phyloP scores from a whole-genome alignment of 805 yeast genomes.

The Kuraishia hungarica region DNA sequence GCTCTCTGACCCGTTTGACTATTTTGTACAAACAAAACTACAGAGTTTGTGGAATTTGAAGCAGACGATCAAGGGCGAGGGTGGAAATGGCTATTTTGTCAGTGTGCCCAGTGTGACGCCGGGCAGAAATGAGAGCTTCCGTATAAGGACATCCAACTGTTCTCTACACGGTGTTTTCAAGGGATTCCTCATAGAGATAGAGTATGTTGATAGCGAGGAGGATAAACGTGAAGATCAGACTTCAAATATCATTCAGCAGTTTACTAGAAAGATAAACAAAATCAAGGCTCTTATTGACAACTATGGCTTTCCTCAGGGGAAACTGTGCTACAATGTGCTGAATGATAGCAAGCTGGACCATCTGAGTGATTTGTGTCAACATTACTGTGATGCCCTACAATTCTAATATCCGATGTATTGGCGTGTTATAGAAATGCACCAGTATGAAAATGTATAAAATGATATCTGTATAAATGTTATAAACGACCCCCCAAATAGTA shows the following conservation, averaged over 20 bases:
- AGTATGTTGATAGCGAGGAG: conserved; percentile 22
- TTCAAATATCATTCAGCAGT: conserved; percentile 19
- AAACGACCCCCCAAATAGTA: background rate
- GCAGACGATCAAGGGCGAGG: conserved; percentile 67
- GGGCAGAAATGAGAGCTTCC: conserved; percentile 32
- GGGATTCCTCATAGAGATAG: conserved; percentile 59
- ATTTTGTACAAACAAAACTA: conserved; percentile 44
- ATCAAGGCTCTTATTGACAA: conserved; percentile 21
- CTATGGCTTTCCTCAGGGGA: conserved; percentile 27
- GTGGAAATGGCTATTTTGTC: conserved; percentile 58
- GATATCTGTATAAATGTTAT: background rate
- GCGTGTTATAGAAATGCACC: background rate
- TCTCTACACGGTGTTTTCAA: conserved; percentile 68
- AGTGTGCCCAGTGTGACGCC: conserved; percentile 22
- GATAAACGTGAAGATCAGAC: conserved; percentile 11
- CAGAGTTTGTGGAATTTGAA: conserved; percentile 64
- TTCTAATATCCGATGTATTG: conserved; percentile 10
- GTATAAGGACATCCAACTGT: conserved; percentile 59
- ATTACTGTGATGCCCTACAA: conserved; percentile 30
- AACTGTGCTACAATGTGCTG: conserved; percentile 26
- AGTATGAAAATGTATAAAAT: background rate
- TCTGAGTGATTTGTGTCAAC: conserved; percentile 28
- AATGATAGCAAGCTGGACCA: conserved; percentile 27
- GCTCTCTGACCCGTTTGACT: conserved; percentile 43
- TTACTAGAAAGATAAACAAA: conserved; percentile 23